Evolutionary conservation across 345 rosid genomes (phyloP).

Genomic region (Odontarrhena argentea): DNA sequence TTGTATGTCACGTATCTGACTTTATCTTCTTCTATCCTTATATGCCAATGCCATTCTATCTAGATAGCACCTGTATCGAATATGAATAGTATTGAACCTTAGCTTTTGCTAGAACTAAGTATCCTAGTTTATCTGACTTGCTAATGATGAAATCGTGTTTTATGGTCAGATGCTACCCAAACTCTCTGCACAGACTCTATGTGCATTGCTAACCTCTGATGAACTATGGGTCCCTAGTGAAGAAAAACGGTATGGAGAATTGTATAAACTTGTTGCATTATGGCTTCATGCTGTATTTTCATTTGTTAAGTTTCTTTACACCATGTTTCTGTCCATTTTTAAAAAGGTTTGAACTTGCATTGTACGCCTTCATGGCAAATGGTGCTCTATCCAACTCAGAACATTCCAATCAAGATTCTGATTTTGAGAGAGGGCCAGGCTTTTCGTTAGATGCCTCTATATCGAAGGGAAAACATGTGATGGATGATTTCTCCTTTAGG

Average conservation of each 20-base stretch:
- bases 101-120: not conserved
- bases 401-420: conserved; percentile 57
- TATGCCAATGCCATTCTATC: conserved; percentile 19
- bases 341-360: conserved; percentile 85
- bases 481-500: conserved; percentile 48
- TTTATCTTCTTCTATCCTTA: conserved; percentile 4
- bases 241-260: conserved; percentile 77
- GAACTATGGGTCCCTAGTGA: conserved; percentile 91
- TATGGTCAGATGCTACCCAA: conserved; percentile 80
- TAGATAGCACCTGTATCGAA: conserved; percentile 6
- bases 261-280: conserved; percentile 30
- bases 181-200: conserved; percentile 87
- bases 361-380: conserved; percentile 73
- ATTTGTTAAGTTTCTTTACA: conserved; percentile 24
- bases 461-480: conserved; percentile 57
- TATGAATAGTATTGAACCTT: not conserved
- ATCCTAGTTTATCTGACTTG: conserved; percentile 21
- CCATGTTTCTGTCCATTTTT: conserved; percentile 33
- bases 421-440: conserved; percentile 50
- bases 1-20: conserved; percentile 6
- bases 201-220: conserved; percentile 91
- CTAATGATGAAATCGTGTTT: conserved; percentile 20
- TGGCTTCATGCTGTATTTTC: conserved; percentile 1
- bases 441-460: conserved; percentile 53
- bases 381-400: conserved; percentile 58